Conservation (phyloP, 495 filamentous ascomycete species). For the Staphylotrichum longicolle region DNA sequence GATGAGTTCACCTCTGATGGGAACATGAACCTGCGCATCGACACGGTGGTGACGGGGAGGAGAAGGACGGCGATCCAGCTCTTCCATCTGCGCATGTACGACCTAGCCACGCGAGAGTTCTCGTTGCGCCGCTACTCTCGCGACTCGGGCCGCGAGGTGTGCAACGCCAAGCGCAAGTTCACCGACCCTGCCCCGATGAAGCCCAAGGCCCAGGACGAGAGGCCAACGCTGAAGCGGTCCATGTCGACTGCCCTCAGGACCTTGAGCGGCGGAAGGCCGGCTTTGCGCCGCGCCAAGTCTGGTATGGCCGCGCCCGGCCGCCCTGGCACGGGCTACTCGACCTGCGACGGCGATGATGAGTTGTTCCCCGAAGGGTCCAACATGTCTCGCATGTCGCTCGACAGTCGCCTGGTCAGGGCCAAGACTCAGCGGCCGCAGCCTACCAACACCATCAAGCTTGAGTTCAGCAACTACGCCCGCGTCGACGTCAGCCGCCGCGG, state of each 20-base stretch:
- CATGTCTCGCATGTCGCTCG: constrained; percentile 37
- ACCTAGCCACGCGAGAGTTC: constrained; percentile 80
- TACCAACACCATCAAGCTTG: constrained; percentile 77
- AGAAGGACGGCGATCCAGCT: constrained; percentile 69
- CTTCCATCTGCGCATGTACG: constrained; percentile 95
- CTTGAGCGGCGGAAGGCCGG: constrained; percentile 56
- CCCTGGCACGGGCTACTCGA: constrained; percentile 44
- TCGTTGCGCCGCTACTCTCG: constrained; percentile 89
- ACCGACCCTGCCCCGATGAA: constrained; percentile 44
- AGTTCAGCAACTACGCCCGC: constrained; percentile 97
- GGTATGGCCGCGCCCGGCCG: constrained; percentile 38
- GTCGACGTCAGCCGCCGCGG: constrained; percentile 77
- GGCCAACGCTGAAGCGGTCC: constrained; percentile 60
- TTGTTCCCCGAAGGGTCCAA: constrained; percentile 38
- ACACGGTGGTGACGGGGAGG: constrained; percentile 66
- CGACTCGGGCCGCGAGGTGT: constrained; percentile 90
- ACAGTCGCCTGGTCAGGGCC: constrained; percentile 27
- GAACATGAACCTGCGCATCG: constrained; percentile 95
- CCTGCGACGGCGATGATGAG: constrained; percentile 48
- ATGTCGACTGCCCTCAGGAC: constrained; percentile 72
- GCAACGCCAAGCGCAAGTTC: constrained; percentile 76
- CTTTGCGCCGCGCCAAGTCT: constrained; percentile 51
- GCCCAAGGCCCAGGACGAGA: constrained; percentile 26
- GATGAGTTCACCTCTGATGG: constrained; percentile 90
- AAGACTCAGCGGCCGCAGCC: constrained; percentile 45